phyloP scores from a whole-genome alignment of 208 protist species.

The Acanthamoeba healyi region DNA sequence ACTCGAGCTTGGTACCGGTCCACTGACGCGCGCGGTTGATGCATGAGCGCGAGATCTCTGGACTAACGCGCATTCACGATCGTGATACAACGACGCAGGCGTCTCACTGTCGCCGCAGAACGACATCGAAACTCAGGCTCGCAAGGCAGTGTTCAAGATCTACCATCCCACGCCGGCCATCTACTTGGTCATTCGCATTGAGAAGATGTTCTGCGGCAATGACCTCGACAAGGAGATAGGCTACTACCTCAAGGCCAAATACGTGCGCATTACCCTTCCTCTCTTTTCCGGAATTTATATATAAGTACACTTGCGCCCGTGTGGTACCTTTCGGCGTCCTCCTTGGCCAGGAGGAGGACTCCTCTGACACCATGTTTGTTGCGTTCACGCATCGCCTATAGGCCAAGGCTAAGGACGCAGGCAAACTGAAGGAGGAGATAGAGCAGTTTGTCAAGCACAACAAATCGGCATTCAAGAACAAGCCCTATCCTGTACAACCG shows the following conservation, averaged over 20 bases:
- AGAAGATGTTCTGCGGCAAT: neutral
- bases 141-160: neutral
- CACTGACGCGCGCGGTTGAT: no score
- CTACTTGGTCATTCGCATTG: slow-evolving; percentile 26
- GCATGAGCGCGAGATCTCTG: neutral
- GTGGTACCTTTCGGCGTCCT: no score
- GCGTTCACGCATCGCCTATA: neutral
- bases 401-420: neutral
- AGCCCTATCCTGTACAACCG: neutral
- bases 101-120: neutral
- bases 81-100: no score
- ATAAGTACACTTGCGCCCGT: no score
- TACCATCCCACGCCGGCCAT: neutral
- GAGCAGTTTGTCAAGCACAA: neutral
- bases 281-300: no score
- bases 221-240: slow-evolving; percentile 17
- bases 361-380: neutral
- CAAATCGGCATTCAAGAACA: neutral
- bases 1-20: neutral
- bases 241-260: slow-evolving; percentile 41
- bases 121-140: slow-evolving; percentile 30
- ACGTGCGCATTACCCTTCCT: no score
- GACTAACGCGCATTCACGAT: no score
- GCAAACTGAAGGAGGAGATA: neutral
- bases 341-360: no score